These are phyloP conservation scores for Arthromyces matolae DNA, from an alignment of 768 basidiomycete species.

Conservation along the genomic window DNA sequence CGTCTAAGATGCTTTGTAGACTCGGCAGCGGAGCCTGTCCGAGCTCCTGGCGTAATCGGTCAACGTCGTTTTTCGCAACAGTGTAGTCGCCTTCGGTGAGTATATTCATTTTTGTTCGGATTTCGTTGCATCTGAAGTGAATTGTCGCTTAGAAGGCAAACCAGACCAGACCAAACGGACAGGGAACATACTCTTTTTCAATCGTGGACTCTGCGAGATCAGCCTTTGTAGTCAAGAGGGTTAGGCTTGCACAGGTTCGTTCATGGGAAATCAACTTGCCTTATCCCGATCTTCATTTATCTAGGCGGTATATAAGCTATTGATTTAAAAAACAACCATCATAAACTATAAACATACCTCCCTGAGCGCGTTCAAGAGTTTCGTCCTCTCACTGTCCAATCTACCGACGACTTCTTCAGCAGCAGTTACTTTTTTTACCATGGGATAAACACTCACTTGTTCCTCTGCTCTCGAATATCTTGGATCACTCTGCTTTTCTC, in stretches of 20 bases:
- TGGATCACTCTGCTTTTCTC: conserved; percentile 76
- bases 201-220: conserved; percentile 68
- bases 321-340: not conserved
- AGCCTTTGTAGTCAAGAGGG: conserved; percentile 37
- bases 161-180: not conserved
- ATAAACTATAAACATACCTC: conserved; percentile 43
- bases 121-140: conserved; percentile 67
- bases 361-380: conserved; percentile 62
- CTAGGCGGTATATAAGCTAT: conserved; percentile 33
- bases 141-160: no score
- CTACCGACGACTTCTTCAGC: conserved; percentile 30
- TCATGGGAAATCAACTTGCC: conserved; percentile 24
- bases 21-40: conserved; percentile 72
- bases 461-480: conserved; percentile 80
- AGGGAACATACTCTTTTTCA: conserved; percentile 58
- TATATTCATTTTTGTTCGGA: conserved; percentile 59
- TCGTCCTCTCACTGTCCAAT: conserved; percentile 72
- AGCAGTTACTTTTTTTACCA: not conserved
- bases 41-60: conserved; percentile 68
- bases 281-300: conserved; percentile 83
- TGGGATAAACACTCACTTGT: conserved; percentile 53
- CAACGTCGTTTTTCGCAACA: conserved; percentile 71
- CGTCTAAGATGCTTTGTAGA: conserved; percentile 70
- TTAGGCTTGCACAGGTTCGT: not conserved
- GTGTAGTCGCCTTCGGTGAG: conserved; percentile 78